Base-by-base conservation (phyloP, 352 stramenopile species). In the Globisporangium paroecandrum region DNA sequence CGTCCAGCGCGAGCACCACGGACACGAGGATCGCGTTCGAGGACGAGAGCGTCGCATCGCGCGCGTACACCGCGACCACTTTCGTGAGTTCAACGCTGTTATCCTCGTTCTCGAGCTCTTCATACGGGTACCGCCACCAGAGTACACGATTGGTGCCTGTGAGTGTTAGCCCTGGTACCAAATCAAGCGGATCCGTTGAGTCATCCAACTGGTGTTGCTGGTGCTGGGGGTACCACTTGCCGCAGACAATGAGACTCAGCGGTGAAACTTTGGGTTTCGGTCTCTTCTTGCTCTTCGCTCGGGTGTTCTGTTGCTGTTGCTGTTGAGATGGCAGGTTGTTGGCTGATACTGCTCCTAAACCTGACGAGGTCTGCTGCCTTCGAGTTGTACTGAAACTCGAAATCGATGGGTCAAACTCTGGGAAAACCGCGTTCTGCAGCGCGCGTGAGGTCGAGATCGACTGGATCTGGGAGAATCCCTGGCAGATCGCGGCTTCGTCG, bases 401-500 rank as follows among this genome's bases (percentile, higher is more conserved):
- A 13, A 43, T 53, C 10, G 56, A 64, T 6, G 53, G 55, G 18
- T 57, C 57, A 7, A 69, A 65, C 22, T 66, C 66, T 65, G 68
- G 41, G n/a, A 82, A 79, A 15, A 89, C 60, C 15, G 77, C 77
- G 22, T 83, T 70, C 53, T 90, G 74, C n/a, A 94, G 62, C 1
- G 86, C 86, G 34, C 86, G 62, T 18, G 77, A 59, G 18, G 58
- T 79, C 27, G 87, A 93, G 60, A 94, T 77, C 22, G 83, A 92
- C 73, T 88, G 84, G 58, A 94, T 91, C 64, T 94, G 87, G 20
- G 74, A 90, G 61, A 89, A 91, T 4, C 87, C 87, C 43, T 89
- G 69, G 8, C 67, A 78, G 55, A 94, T 89, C 10, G 84, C 77
- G 12, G 68, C 57, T 34, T 89, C 74, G 53, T 94, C 87, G 36